phyloP scores from a whole-genome alignment of 1,139 yeast species.

The Candida tetrigidarum region DNA sequence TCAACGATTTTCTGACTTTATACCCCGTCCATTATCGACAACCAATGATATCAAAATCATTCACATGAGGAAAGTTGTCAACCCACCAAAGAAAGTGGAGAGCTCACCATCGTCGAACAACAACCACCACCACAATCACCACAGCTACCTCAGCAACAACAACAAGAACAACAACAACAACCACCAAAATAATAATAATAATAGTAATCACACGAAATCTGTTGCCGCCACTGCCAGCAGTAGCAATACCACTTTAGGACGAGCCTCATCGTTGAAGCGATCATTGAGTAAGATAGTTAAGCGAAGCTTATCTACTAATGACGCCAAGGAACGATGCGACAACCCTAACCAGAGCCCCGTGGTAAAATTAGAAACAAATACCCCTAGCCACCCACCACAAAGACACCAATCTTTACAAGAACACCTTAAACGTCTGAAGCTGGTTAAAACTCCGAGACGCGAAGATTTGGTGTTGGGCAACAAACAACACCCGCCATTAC shows the following conservation, averaged over 20 bases:
- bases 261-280: constrained; percentile 11
- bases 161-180: background rate
- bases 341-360: constrained; percentile 2
- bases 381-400: constrained; percentile 9
- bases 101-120: constrained; percentile 3
- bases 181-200: too few relatives aligned
- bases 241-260: constrained; percentile 3
- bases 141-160: too few relatives aligned
- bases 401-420: constrained; percentile 14
- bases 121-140: too few relatives aligned
- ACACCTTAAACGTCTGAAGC: constrained; percentile 4
- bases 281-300: constrained; percentile 15
- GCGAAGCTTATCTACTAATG: constrained; percentile 13
- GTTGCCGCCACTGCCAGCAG: background rate
- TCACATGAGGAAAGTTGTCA: constrained; percentile 6
- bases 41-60: constrained; percentile 9
- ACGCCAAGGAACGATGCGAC: constrained; percentile 6
- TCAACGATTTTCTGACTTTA: constrained; percentile 14
- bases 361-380: constrained; percentile 6
- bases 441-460: constrained; percentile 5
- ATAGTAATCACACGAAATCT: too few relatives aligned
- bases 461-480: constrained; percentile 3
- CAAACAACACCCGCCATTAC: constrained; percentile 2
- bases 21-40: constrained; percentile 16
- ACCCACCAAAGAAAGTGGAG: constrained; percentile 5